Evolutionary conservation across 768 basidiomycete genomes (phyloP).

Genomic region (Coprinellus aureogranulatus): DNA sequence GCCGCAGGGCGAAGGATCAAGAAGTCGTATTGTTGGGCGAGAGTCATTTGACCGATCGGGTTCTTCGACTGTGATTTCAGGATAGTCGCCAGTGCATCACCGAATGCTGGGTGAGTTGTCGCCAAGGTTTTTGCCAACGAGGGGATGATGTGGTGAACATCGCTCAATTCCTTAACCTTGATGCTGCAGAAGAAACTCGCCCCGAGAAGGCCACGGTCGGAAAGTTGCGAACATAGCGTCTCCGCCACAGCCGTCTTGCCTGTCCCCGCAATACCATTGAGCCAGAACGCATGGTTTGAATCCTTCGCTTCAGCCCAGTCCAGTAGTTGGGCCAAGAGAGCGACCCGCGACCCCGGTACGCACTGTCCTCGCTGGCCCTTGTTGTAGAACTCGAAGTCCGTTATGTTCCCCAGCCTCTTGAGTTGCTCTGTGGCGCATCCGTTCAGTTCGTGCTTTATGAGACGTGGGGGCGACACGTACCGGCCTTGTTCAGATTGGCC

Average conservation of each 20-base stretch:
- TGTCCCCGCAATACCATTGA: conserved; percentile 4
- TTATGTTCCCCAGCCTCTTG: background rate
- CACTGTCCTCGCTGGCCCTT: background rate
- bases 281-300: conserved; percentile 4
- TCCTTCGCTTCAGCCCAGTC: background rate
- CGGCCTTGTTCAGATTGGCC: too few species aligned
- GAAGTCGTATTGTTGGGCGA: background rate
- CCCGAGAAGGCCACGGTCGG: background rate
- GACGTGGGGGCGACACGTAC: too few species aligned
- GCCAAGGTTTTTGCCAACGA: background rate
- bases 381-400: background rate
- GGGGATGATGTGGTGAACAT: background rate
- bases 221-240: conserved; percentile 1
- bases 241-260: conserved; percentile 10
- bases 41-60: background rate
- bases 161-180: background rate
- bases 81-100: background rate
- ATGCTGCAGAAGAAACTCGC: conserved; percentile 7
- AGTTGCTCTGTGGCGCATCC: background rate
- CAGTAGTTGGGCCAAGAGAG: background rate
- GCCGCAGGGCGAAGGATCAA: background rate
- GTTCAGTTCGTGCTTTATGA: too few species aligned
- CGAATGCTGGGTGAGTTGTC: background rate
- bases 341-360: background rate
- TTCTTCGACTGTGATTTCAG: background rate